Base-by-base conservation (phyloP, 441 rosid genomes). In the Jatropha multifida region DNA sequence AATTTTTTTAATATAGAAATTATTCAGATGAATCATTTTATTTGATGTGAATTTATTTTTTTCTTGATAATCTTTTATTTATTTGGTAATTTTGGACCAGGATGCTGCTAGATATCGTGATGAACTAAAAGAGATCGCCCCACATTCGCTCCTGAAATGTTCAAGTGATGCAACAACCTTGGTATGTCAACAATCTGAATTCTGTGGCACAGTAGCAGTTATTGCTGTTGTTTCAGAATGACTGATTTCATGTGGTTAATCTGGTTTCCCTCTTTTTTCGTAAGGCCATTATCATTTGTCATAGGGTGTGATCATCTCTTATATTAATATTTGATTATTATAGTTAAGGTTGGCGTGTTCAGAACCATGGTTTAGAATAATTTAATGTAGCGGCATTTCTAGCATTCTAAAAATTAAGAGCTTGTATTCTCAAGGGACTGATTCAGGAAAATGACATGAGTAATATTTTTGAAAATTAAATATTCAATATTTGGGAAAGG, bases 101-200 rank as follows among this genome's bases (percentile, higher is more conserved):
- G 92, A 90, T 75, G 95, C 95, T n/a, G 87, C 88, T 61, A 86
- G 74, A 49, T 83, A 83, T 68, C 89, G 88, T 0, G 79, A 91
- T 17, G 86, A 87, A 83, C 84, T 89, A 27, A 85, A 83, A 74
- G 87, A 87, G 76, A 89, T 89, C 74, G 90, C 89, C 4, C 94
- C 94, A 4, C 82, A 87, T 58, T 79, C 87, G 49, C 89, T 89
- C 66, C 67, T 89, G 73, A 91, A 85, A 77, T 88, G 92, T 76
- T 81, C 90, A 42, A 91, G 93, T 58, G 96, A 88, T 76, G 92
- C 96, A 27, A 87, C 93, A 44, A 88, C 96, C 48, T 80, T 82
- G 93, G 96, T 91, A 88, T 52, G 90, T 23, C 10, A 65, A 44
- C 46, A 65, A 38, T 65, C 76, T 65, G 56, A 61, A 82, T 76